Percentiles rank a stretch among this genome's conserved stretches.
Conservation (phyloP, 305 asterid genomes). For the Stenogyne calaminthoides region DNA sequence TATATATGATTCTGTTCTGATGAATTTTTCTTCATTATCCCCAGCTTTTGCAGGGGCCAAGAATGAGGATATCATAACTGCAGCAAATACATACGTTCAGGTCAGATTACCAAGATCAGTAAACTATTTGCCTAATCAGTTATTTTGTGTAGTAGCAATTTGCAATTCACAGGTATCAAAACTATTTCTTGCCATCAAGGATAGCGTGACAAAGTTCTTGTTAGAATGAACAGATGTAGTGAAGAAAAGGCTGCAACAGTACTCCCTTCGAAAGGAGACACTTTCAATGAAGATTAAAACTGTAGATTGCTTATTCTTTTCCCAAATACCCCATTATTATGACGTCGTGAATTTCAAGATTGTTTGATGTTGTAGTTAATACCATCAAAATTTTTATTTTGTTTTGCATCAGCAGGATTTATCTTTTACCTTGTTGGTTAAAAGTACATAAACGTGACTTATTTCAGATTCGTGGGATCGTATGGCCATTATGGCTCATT, state of each 20-base stretch:
- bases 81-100: constrained; percentile 85
- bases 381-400: background rate
- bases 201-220: background rate
- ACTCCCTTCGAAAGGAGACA: background rate
- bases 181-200: background rate
- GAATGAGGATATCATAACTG: constrained; percentile 56
- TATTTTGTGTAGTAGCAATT: background rate
- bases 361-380: background rate
- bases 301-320: background rate
- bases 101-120: constrained; percentile 36
- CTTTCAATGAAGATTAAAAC: background rate
- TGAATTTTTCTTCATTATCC: constrained; percentile 26
- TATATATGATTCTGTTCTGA: too few relatives aligned
- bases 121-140: background rate
- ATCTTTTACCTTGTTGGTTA: constrained; percentile 11
- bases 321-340: background rate
- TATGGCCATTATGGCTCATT: constrained; percentile 81
- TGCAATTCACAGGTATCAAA: background rate
- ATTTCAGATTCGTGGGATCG: constrained; percentile 76
- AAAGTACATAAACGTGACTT: constrained; percentile 8
- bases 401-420: constrained; percentile 12
- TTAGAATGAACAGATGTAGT: background rate
- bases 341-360: background rate
- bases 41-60: constrained; percentile 78
- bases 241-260: background rate